A percentile compares a stretch with the other conserved stretches of the same genome.
phyloP scores from a whole-genome alignment of 1,139 yeast species.

The Blastobotrys persicus region DNA sequence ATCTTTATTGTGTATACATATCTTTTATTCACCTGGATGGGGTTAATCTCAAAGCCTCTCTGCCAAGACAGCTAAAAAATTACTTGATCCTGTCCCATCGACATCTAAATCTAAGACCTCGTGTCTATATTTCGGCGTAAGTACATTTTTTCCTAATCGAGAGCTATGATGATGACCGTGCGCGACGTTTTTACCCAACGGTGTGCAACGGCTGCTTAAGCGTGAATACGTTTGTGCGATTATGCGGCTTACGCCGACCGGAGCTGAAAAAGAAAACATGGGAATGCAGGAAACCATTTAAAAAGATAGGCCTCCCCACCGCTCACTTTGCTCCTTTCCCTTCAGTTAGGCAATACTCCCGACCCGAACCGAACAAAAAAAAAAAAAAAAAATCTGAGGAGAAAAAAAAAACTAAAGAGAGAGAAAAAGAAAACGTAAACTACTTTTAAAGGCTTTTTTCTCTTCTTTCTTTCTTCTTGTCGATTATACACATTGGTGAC shows the following conservation, averaged over 20 bases:
- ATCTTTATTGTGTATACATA: no score
- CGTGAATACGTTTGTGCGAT: not conserved
- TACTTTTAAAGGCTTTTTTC: not conserved
- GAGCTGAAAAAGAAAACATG: not conserved
- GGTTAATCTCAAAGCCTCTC: no score
- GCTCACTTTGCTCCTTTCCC: not conserved
- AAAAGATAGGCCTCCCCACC: constrained; percentile 3
- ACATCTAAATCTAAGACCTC: no score
- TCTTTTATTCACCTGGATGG: no score
- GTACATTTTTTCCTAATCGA: not conserved
- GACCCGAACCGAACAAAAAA: not conserved
- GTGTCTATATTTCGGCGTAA: not conserved
- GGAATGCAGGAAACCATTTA: constrained; percentile 1
- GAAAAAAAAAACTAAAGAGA: not conserved
- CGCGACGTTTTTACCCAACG: not conserved
- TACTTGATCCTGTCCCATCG: no score
- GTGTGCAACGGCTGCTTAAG: constrained; percentile 9
- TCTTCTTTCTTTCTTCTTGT: not conserved
- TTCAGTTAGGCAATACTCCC: not conserved
- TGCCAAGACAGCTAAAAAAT: no score
- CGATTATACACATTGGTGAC: not conserved
- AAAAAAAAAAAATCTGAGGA: not conserved
- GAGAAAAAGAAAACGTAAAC: not conserved
- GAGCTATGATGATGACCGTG: not conserved
- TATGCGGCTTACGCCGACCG: constrained; percentile 3